Evolutionary conservation across 225 moss, liverwort and hornwort species (phyloP), one percentile per base, ranked within the genome.

Genomic region (Thuidium tamariscinum): DNA sequence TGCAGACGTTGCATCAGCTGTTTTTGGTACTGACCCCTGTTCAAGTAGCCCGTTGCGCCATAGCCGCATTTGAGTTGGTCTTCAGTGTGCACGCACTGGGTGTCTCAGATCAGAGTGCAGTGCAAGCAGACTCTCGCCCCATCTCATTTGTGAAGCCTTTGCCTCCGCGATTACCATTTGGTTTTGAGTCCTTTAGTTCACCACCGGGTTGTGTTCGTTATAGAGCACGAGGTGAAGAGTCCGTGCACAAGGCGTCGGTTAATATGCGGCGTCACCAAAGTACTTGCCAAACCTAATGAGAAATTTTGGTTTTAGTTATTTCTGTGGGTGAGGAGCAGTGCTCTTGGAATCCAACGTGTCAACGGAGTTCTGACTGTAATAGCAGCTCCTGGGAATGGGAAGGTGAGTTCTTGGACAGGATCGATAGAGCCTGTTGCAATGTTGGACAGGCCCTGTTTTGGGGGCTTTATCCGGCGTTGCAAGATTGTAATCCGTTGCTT

Each of bases 1-100:
- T 93, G 74, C 89, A 87, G 54, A 93, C 93, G 14, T 87, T 93
- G 36, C 93, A 91, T 77, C 91, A 87, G 74, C 89, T 93, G 7
- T 91, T 93, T 66, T 57, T 93, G 85, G 88, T 93, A 46, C 42
- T 69, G 68, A 85, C 63, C 49, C 92, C 92, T 62, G 49, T 82
- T 60, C 92, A 92, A 78, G 87, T 90, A 36, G 92, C 88, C 27
- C 88, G 82, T 32, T 92, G 90, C 80, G 90, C 92, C 81, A 90
- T 90, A 74, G 90, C 90, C 23, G 89, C 90, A 61, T 90, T 92
- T 75, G 92, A 92, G 83, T 59, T 92, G 83, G 83, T 85, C 79
- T 92, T 92, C 85, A 79, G 59, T 34, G 59, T 92, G 75, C 83
- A 87, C 57, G 90, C 90, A 22, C 32, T 90, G 85, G 92, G 87